These are phyloP conservation scores for Madurella fahalii DNA, from an alignment of 2,329 filamentous ascomycete species.

Conservation along the genomic window DNA sequence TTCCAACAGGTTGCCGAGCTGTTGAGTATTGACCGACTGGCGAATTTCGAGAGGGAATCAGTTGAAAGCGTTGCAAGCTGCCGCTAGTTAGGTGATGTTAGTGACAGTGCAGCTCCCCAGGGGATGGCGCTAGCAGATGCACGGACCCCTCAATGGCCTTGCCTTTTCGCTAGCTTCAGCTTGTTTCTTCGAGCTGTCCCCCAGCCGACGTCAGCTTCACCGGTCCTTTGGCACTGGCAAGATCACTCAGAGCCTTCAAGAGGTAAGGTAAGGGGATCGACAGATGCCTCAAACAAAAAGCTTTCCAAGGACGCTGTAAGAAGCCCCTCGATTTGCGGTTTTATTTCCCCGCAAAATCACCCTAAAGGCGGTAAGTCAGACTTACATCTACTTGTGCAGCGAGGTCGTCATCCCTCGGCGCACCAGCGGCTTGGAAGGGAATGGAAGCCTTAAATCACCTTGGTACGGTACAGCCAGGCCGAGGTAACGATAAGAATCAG, in stretches of 20 bases:
- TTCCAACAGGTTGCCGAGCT: constrained; percentile 14
- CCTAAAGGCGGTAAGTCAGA: not conserved
- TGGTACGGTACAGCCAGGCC: not conserved
- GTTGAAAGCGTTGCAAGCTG: not conserved
- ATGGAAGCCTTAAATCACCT: not conserved
- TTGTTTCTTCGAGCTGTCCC: not conserved
- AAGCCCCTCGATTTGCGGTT: not conserved
- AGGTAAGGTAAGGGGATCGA: no score
- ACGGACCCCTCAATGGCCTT: constrained; percentile 7
- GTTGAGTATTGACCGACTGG: constrained; percentile 14
- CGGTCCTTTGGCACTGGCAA: no score
- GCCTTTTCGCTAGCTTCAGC: not conserved
- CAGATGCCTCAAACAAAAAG: not conserved
- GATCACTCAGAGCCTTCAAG: no score
- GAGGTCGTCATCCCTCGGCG: not conserved
- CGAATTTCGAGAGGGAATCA: constrained; percentile 4
- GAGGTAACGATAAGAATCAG: not conserved
- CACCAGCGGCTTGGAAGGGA: not conserved
- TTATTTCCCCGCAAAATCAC: not conserved
- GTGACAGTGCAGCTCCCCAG: constrained; percentile 8
- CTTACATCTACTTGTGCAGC: not conserved
- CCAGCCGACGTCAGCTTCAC: not conserved
- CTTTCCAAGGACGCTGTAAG: not conserved
- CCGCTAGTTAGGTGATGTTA: not conserved
- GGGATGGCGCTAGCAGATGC: constrained; percentile 12